phyloP scores from a whole-genome alignment of 108 stramenopile species.

The Cyclostephanos tholiformis region DNA sequence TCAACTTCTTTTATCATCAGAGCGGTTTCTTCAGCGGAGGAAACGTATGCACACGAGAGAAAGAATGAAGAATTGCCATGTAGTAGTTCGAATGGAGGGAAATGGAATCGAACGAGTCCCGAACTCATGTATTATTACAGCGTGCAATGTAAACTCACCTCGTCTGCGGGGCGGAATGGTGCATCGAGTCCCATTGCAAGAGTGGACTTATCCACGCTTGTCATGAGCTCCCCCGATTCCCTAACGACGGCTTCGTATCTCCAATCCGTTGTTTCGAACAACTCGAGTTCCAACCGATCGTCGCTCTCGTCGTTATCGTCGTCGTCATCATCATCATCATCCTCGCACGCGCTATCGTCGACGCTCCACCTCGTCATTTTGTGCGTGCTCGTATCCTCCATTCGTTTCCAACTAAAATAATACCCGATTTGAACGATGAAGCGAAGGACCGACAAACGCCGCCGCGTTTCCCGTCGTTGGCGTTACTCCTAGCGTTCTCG shows the following conservation, averaged over 20 bases:
- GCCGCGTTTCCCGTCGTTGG: no score
- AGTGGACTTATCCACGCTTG: constrained; percentile 35
- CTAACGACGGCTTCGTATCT: constrained; percentile 17
- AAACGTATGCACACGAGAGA: constrained; percentile 6
- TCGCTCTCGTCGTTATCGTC: constrained; percentile 30
- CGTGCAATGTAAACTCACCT: constrained; percentile 13
- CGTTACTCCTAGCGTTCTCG: no score
- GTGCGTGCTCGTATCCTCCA: no score
- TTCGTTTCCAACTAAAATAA: no score
- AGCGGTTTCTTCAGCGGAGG: constrained; percentile 27
- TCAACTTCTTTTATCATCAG: no score
- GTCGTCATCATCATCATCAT: constrained; percentile 1
- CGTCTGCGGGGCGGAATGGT: constrained; percentile 36
- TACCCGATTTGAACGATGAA: no score
- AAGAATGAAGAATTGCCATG: not conserved
- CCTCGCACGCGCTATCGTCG: no score
- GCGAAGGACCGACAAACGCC: no score
- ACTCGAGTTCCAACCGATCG: constrained; percentile 6
- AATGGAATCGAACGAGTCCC: not conserved
- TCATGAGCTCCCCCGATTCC: constrained; percentile 39
- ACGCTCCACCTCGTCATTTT: no score
- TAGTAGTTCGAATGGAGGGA: not conserved
- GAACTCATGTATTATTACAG: not conserved
- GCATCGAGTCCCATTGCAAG: constrained; percentile 40
- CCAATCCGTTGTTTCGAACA: constrained; percentile 19